Evolutionary conservation across 208 protist genomes (phyloP).

Genomic region (Trypanosoma mega): DNA sequence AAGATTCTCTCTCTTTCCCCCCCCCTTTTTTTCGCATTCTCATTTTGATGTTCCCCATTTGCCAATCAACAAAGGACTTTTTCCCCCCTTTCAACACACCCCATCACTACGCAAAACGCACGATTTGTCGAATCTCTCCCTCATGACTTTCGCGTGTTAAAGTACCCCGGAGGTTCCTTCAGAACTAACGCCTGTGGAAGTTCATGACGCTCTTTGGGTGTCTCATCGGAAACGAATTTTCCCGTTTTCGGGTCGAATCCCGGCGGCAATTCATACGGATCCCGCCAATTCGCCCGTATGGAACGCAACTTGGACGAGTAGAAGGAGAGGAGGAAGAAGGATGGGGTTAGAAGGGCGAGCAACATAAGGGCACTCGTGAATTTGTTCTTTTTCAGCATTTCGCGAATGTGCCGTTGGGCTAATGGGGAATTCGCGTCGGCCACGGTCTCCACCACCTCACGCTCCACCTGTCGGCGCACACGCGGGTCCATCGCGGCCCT

Average conservation of each 20-base stretch:
- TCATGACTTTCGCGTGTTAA: background rate
- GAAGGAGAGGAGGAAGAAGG: conserved; percentile 57
- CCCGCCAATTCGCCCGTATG: conserved; percentile 56
- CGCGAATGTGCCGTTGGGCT: conserved; percentile 65
- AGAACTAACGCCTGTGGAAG: conserved; percentile 45
- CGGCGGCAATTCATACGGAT: conserved; percentile 72
- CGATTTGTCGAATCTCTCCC: background rate
- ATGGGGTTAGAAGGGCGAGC: conserved; percentile 41
- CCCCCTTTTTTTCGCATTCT: too few species aligned
- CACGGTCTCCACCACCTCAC: conserved; percentile 52
- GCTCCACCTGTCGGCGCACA: conserved; percentile 48
- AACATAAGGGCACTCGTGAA: conserved; percentile 52
- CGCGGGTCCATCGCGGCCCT: conserved; percentile 37
- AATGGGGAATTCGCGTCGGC: conserved; percentile 61
- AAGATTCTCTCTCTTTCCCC: too few species aligned
- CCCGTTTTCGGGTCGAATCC: conserved; percentile 71
- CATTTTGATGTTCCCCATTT: too few species aligned
- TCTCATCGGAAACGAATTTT: conserved; percentile 23
- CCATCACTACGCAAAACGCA: background rate
- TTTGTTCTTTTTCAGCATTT: conserved; percentile 70
- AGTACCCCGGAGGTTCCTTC: conserved; percentile 41
- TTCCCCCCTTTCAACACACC: too few species aligned
- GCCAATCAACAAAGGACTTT: too few species aligned
- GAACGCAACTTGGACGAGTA: conserved; percentile 61
- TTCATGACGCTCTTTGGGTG: conserved; percentile 13